A percentile compares a stretch with the other conserved stretches of the same genome.
These are phyloP conservation scores for Globisporangium paddicum DNA, from an alignment of 352 stramenopile species.

Conservation along the genomic window DNA sequence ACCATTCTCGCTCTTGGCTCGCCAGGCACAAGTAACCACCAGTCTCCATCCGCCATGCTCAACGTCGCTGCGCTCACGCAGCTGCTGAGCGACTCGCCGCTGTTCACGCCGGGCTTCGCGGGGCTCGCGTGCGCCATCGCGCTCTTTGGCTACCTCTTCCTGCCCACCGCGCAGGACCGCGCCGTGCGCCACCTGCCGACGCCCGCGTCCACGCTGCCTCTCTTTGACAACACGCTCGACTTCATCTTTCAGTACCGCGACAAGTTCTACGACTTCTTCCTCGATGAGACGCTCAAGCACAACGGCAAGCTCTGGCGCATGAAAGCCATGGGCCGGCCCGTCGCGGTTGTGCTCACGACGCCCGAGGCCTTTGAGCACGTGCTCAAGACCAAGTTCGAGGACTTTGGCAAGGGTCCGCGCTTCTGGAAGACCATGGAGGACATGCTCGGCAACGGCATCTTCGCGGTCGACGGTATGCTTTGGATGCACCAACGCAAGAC, in stretches of 20 bases:
- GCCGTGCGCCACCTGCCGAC: not conserved
- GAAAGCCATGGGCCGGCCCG: constrained; percentile 4
- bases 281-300: constrained; percentile 24
- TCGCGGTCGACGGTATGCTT: constrained; percentile 29
- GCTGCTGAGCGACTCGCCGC: not conserved
- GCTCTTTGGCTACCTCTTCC: not conserved
- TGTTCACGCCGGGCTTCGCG: not conserved
- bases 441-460: constrained; percentile 58
- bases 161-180: not conserved
- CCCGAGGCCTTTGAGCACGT: constrained; percentile 26
- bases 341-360: constrained; percentile 23
- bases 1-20: not conserved
- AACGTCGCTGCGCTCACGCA: not conserved
- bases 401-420: constrained; percentile 43
- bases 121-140: not conserved
- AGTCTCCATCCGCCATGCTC: not conserved
- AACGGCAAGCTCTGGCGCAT: constrained; percentile 14
- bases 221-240: not conserved
- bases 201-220: not conserved
- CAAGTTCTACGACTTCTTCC: constrained; percentile 15
- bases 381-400: constrained; percentile 42
- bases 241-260: not conserved
- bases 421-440: constrained; percentile 21
- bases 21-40: not conserved
- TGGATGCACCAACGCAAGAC: constrained; percentile 66